A percentile compares a stretch with the other conserved stretches of the same genome.
Evolutionary conservation across 2,329 filamentous ascomycete genomes (phyloP).

Genomic region (Fusarium papillatum): DNA sequence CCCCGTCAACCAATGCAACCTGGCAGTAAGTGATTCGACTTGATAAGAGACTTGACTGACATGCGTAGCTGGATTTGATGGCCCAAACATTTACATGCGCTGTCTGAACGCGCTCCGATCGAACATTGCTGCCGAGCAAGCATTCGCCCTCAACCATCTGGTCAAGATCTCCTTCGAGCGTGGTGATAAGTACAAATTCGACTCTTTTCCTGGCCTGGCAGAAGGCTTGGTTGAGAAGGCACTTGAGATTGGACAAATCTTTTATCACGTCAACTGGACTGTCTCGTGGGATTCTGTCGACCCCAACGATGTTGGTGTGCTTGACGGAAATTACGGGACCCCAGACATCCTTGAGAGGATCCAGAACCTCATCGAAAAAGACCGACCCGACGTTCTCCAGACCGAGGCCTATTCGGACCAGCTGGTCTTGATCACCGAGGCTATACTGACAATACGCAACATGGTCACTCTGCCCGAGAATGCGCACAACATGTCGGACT

Average conservation of each 20-base stretch:
- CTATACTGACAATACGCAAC: constrained; percentile 89
- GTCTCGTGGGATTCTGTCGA: constrained; percentile 77
- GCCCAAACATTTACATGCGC: constrained; percentile 92
- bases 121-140: constrained; percentile 83
- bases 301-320: constrained; percentile 61
- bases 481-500: constrained; percentile 82
- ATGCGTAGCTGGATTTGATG: constrained; percentile 70
- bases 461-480: constrained; percentile 97
- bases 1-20: constrained; percentile 65
- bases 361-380: constrained; percentile 68
- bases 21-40: constrained; percentile 65
- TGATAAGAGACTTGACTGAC: constrained; percentile 22
- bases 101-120: constrained; percentile 89
- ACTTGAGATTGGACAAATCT: constrained; percentile 82
- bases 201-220: constrained; percentile 88
- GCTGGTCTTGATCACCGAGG: constrained; percentile 86
- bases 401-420: constrained; percentile 78
- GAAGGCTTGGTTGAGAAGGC: constrained; percentile 91
- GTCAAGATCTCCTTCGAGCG: constrained; percentile 96
- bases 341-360: constrained; percentile 76
- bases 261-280: constrained; percentile 87
- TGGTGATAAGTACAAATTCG: constrained; percentile 96
- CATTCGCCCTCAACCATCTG: constrained; percentile 93
- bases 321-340: constrained; percentile 65
- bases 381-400: constrained; percentile 78